Evolutionary conservation across 768 basidiomycete genomes (phyloP).

Genomic region (Lactifluus hygrophoroides): DNA sequence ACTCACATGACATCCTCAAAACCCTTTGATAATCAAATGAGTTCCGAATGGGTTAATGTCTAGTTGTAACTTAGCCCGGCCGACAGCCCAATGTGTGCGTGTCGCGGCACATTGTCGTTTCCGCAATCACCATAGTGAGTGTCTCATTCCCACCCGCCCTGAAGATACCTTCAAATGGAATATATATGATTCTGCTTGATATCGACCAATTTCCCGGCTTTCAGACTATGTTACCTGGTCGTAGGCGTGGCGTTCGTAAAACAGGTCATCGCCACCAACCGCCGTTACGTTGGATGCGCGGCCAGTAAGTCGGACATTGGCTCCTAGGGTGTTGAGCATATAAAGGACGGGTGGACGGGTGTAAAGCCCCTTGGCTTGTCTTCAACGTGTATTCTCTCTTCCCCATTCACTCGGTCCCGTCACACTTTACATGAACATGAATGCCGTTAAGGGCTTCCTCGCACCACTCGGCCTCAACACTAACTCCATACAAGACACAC

Average conservation of each 20-base stretch:
- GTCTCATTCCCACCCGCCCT: background rate
- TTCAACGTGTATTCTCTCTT: conserved; percentile 1
- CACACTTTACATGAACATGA: conserved; percentile 38
- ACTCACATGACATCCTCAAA: too few relatives aligned
- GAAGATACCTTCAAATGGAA: background rate
- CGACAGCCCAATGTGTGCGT: background rate
- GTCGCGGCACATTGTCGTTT: background rate
- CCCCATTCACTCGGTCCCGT: conserved; percentile 17
- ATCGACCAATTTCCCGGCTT: background rate
- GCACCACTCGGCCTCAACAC: conserved; percentile 60
- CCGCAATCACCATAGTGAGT: background rate
- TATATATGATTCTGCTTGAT: background rate
- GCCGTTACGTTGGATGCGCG: background rate
- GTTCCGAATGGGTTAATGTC: too few relatives aligned
- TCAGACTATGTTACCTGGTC: background rate
- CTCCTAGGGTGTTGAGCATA: conserved; percentile 15
- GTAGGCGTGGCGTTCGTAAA: background rate
- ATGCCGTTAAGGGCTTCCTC: conserved; percentile 59
- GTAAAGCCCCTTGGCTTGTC: conserved; percentile 17
- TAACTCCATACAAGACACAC: conserved; percentile 68
- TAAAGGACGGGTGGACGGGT: too few relatives aligned
- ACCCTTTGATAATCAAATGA: too few relatives aligned
- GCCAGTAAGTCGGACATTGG: background rate
- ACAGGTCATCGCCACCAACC: background rate
- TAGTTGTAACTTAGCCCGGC: too few relatives aligned